A percentile compares a stretch with the other conserved stretches of the same genome.
Evolutionary conservation across 495 filamentous ascomycete species (phyloP).

Genomic region (Talaromyces trachyspermus): DNA sequence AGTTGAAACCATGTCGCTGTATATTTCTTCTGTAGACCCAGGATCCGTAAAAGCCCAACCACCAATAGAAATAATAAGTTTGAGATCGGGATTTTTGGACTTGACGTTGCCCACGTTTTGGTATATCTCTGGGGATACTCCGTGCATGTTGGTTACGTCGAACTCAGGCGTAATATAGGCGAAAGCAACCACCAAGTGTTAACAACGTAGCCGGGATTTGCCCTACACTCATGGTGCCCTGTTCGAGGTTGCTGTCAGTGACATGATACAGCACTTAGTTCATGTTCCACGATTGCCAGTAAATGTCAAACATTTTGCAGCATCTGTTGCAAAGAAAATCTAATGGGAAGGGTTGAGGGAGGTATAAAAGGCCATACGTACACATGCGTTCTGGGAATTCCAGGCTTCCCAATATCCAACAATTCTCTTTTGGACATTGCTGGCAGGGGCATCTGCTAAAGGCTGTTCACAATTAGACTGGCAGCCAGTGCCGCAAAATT

Average conservation of each 20-base stretch:
- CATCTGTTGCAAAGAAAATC: no score
- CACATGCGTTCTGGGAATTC: conserved; percentile 1
- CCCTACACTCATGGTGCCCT: not conserved
- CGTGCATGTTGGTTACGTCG: conserved; percentile 15
- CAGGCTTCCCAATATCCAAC: conserved; percentile 23
- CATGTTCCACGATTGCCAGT: not conserved
- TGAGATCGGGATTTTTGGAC: conserved; percentile 14
- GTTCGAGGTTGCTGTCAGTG: not conserved
- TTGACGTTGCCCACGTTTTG: conserved; percentile 22
- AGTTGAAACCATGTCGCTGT: conserved; percentile 14
- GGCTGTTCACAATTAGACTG: conserved; percentile 14
- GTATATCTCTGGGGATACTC: conserved; percentile 12
- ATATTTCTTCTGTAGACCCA: conserved; percentile 7
- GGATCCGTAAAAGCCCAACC: conserved; percentile 39
- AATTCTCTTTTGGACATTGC: conserved; percentile 3
- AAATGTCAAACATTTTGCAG: not conserved
- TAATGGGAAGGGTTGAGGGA: no score
- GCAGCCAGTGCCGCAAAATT: conserved; percentile 14
- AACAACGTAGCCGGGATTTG: not conserved
- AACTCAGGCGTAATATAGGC: conserved; percentile 19
- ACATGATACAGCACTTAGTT: no score
- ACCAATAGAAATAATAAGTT: conserved; percentile 34
- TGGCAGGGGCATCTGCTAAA: not conserved
- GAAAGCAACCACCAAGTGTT: conserved; percentile 27
- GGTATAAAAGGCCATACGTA: no score